These are phyloP conservation scores for Fraxinus platypoda DNA, from an alignment of 305 asterid genomes.

Conservation along the genomic window DNA sequence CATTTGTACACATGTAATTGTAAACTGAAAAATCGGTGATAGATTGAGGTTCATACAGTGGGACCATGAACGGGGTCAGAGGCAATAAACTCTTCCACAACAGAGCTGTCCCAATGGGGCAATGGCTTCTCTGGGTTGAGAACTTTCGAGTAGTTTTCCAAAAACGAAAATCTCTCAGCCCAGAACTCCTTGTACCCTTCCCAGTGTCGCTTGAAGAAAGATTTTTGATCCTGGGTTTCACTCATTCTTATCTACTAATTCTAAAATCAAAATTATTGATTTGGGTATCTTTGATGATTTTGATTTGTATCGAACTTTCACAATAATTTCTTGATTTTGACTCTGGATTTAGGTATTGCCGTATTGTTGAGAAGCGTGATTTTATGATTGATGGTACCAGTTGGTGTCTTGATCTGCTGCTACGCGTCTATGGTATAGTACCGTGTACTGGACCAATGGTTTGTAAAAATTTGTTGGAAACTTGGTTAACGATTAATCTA, in stretches of 20 bases:
- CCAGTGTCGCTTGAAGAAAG: conserved; percentile 46
- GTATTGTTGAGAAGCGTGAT: background rate
- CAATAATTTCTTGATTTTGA: background rate
- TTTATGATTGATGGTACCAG: background rate
- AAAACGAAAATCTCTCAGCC: conserved; percentile 59
- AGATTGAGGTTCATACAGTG: conserved; percentile 41
- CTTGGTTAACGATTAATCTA: no score
- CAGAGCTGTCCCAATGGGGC: conserved; percentile 83
- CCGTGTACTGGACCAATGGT: background rate
- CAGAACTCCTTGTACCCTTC: conserved; percentile 65
- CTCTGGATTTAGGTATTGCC: background rate
- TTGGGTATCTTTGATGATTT: background rate
- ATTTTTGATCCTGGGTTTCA: conserved; percentile 33
- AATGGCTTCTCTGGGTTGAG: conserved; percentile 64
- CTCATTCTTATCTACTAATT: conserved; percentile 23
- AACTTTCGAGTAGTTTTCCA: conserved; percentile 62
- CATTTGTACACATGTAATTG: background rate
- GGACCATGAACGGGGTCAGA: conserved; percentile 87
- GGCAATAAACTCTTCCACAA: conserved; percentile 67
- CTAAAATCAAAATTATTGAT: background rate
- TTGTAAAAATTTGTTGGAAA: background rate
- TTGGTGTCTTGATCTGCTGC: background rate
- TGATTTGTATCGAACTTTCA: background rate
- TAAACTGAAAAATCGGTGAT: background rate
- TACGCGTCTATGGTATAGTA: background rate